Evolutionary conservation across 1,284 basidiomycete species (phyloP), one percentile per base, ranked within the genome.

Genomic region (Ceratobasidium sp.): DNA sequence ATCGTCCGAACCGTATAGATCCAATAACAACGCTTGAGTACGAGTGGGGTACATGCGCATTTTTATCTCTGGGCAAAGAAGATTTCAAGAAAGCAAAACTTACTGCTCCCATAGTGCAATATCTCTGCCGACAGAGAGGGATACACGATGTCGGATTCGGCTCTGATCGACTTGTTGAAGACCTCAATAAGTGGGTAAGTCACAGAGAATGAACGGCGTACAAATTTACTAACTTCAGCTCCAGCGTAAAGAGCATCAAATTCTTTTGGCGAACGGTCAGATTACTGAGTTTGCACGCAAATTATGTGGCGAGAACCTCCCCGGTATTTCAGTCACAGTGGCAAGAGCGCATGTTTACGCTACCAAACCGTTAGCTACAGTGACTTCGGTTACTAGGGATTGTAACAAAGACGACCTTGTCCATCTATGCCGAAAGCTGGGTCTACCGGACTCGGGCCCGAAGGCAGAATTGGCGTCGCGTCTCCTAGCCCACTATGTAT

Each of bases 111-210:
- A 17, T 64, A n/a, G 20, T 64, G 9, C 38, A 7, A 6, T 64
- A 64, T 17, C n/a, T 64, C 6, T 64, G 61, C 26, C 38, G 61
- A 6, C 38, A 64, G 23, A n/a, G 38, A 2, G 38, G 38, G 1
- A 64, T 64, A 13, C 26, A 12, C 23, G 38, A 42, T 5, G 38
- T 26, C 23, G 33, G 61, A 17, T 26, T 64, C 33, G 4, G n/a
- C 2, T 6, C 2, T 17, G 15, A 42, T n/a, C 61, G 61, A 9
- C 61, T 64, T 7, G 12, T 42, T n/a, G 38, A 64, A 5, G 61
- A 64, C 1, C 61, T 64, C 61, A 64, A 64, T 17, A 20, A 42
- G 7, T 64, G 61, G 61, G 61, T 64, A n/a, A 62, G 59, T 42
- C 2, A n/a, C n/a, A 48, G 46, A 48, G 2, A 48, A 48, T 48